A percentile compares a stretch with the other conserved stretches of the same genome.
These are phyloP conservation scores for Xylariaceae sp. DNA, from an alignment of 2,329 filamentous ascomycete species.

Conservation along the genomic window DNA sequence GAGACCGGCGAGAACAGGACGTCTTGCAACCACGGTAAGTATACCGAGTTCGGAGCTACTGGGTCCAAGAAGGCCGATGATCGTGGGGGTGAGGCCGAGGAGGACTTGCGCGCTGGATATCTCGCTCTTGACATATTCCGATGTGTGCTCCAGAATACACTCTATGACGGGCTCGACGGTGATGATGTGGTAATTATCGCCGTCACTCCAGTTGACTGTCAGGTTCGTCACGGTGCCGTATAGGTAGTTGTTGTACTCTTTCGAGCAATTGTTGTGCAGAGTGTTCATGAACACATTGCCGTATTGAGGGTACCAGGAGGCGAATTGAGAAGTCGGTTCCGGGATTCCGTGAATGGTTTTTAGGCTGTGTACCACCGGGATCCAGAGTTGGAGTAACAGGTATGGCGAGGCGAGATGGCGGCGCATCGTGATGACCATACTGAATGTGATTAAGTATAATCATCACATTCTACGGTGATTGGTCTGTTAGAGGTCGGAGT, in stretches of 20 bases:
- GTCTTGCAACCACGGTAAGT: constrained; percentile 1
- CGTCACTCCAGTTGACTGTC: background rate
- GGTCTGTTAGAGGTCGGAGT: no score
- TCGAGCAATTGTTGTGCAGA: background rate
- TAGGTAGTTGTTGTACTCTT: background rate
- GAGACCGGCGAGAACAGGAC: background rate
- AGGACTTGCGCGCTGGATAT: constrained; percentile 9
- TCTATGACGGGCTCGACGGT: background rate
- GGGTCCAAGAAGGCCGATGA: constrained; percentile 4
- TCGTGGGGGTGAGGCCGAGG: constrained; percentile 5
- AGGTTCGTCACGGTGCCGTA: background rate
- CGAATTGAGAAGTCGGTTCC: background rate
- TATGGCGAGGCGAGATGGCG: background rate
- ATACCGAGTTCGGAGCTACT: constrained; percentile 1
- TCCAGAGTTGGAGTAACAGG: background rate
- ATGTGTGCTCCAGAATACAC: background rate
- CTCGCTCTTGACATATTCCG: background rate
- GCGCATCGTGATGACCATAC: background rate
- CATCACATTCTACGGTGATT: no score
- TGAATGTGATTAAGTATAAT: no score
- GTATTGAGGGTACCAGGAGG: background rate
- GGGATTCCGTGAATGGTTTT: background rate
- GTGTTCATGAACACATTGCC: background rate
- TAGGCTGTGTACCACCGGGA: background rate
- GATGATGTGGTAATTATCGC: background rate